These are phyloP conservation scores for Ceratocystiopsis sp. DNA, from an alignment of 2,329 filamentous ascomycete species.

Conservation along the genomic window DNA sequence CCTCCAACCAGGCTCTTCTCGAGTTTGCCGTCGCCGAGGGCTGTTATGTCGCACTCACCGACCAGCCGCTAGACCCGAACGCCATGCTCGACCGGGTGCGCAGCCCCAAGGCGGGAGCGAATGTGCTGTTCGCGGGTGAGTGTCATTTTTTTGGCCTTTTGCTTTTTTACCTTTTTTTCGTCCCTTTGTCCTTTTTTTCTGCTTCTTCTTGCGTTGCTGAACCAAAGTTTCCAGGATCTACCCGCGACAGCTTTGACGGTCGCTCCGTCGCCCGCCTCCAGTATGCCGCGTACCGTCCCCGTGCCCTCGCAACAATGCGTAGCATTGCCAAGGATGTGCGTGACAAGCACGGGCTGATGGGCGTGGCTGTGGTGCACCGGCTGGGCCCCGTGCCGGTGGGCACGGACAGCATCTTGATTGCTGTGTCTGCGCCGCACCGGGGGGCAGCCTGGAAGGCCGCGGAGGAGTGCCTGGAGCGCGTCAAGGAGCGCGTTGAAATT, in stretches of 20 bases:
- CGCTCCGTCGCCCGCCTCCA: constrained; percentile 58
- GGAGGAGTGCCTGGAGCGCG: constrained; percentile 75
- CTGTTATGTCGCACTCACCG: constrained; percentile 54
- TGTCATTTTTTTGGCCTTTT: neutral
- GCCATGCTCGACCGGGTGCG: constrained; percentile 49
- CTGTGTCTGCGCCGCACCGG: constrained; percentile 68
- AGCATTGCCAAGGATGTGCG: constrained; percentile 41
- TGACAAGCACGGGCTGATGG: constrained; percentile 46
- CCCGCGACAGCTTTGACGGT: constrained; percentile 54
- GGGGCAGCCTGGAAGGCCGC: constrained; percentile 74
- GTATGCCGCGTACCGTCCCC: constrained; percentile 57
- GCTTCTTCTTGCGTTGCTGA: constrained; percentile 5
- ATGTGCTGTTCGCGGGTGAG: constrained; percentile 57
- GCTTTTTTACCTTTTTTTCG: neutral
- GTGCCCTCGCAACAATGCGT: constrained; percentile 55
- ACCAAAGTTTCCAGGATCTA: constrained; percentile 51
- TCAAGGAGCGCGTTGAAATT: constrained; percentile 78
- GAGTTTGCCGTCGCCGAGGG: constrained; percentile 13
- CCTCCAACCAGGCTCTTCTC: neutral
- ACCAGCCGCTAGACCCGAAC: constrained; percentile 38
- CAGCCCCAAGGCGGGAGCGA: constrained; percentile 56
- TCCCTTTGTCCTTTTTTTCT: neutral
- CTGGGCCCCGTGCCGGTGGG: constrained; percentile 72
- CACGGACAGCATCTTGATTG: constrained; percentile 88
- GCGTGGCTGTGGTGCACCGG: constrained; percentile 68